Base-by-base conservation (phyloP, 148 eudicot species). In the Vaccinium darrowii region DNA sequence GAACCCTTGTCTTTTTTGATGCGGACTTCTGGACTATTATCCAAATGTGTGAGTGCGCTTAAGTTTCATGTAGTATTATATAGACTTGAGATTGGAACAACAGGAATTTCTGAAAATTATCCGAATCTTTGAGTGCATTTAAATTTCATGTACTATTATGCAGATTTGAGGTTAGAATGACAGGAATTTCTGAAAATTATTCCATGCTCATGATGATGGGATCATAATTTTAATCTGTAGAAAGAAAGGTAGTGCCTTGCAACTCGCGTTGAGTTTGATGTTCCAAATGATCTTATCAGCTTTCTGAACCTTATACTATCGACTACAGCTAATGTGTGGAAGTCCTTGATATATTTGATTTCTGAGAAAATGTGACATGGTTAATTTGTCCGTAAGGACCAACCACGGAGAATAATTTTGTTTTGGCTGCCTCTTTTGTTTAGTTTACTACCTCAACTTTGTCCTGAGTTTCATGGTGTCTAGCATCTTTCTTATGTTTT, bases 381-480 rank as follows among this genome's bases (percentile, higher is more conserved):
- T 21, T 39, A 81, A 43, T 43, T 36, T 16, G n/a, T 81, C 9
- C 51, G 36, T 13, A 21, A 43, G 56, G 25, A 81, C 53, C 9
- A 65, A 13, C 19, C 16, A 33, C 21, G 8, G 23, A 81, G 14
- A 21, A 47, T 27, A 27, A 27, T 27, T 21, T 80, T 63, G 23
- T 21, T 12, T n/a, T 62, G 14, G 5, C 30, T 21, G 75, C 50
- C 12, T 19, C 74, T 81, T 67, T 6, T 49, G 23, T 52, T 51
- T 5, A 8, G 27, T 82, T 71, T 14, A 53, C 49, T 53, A 9
- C 50, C 23, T 69, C 16, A 71, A 69, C 4, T 67, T 69, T 53
- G 49, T 82, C 69, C 27, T 58, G 84, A 50, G 58, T 78, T 72
- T 51, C 7, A 1, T 62, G 9, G 39, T 85, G 50, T 25, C 80